phyloP scores from a whole-genome alignment of 768 basidiomycete species.

The Ramaria rubella region DNA sequence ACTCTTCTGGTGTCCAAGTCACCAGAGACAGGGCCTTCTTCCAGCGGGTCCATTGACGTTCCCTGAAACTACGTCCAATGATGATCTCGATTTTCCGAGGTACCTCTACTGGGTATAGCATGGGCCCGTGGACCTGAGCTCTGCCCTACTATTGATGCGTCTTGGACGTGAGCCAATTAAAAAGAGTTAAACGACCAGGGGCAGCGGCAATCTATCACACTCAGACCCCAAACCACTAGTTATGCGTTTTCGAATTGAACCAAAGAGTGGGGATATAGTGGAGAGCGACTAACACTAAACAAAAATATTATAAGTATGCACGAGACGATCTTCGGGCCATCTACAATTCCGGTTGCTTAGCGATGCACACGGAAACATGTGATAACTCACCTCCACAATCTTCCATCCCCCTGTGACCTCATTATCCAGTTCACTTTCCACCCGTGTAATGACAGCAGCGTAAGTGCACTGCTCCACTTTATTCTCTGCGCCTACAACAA shows the following conservation, averaged over 20 bases:
- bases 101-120: no score
- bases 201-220: no score
- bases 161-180: no score
- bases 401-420: constrained; percentile 98
- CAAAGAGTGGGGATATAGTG: no score
- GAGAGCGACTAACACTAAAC: no score
- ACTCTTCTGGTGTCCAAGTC: constrained; percentile 57
- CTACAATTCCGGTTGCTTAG: constrained; percentile 19
- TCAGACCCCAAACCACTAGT: no score
- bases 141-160: no score
- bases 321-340: constrained; percentile 47
- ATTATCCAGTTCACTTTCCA: constrained; percentile 83
- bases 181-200: no score
- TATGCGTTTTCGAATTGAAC: no score
- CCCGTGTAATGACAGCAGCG: constrained; percentile 82
- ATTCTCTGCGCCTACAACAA: constrained; percentile 81
- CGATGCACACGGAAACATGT: background rate
- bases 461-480: constrained; percentile 92
- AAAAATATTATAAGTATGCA: constrained; percentile 37
- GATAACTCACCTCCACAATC: constrained; percentile 73
- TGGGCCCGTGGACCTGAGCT: no score
- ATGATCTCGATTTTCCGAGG: no score
- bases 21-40: constrained; percentile 35
- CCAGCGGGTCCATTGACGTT: background rate
- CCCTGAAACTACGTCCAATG: background rate